Conservation (phyloP, 1,284 basidiomycete genomes). For the Austropuccinia psidii region DNA sequence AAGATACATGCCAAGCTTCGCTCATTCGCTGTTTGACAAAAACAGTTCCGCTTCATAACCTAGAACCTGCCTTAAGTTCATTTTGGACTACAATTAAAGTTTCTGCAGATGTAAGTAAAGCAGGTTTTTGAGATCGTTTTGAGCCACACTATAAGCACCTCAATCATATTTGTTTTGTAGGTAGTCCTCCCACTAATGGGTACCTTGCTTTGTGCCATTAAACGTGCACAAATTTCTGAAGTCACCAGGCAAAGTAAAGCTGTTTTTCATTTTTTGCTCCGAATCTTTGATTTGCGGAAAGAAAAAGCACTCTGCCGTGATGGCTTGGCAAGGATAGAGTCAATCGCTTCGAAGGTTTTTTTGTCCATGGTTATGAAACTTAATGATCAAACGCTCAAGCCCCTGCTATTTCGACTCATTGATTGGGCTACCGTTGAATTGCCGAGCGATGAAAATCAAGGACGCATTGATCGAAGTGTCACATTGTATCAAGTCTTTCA, state of each 20-base stretch:
- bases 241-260: constrained; percentile 64
- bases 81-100: constrained; percentile 13
- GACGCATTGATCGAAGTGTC: constrained; percentile 29
- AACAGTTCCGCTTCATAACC: constrained; percentile 12
- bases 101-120: constrained; percentile 7
- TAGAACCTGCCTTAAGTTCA: constrained; percentile 3
- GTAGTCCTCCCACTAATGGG: constrained; percentile 39
- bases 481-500: constrained; percentile 28
- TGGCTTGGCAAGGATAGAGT: constrained; percentile 48
- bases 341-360: constrained; percentile 61
- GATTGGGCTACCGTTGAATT: constrained; percentile 81
- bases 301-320: not conserved
- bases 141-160: not conserved
- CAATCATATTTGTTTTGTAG: not conserved
- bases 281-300: constrained; percentile 62
- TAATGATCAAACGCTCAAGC: constrained; percentile 85
- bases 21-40: constrained; percentile 25
- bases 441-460: constrained; percentile 50
- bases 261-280: constrained; percentile 73
- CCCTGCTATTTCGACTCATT: constrained; percentile 80
- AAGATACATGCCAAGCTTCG: not conserved
- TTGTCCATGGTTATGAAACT: constrained; percentile 83
- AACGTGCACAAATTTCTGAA: constrained; percentile 41
- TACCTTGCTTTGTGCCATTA: constrained; percentile 42
- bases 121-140: not conserved